Evolutionary conservation across 768 basidiomycete species (phyloP).

Genomic region (Lactifluus rugatus): DNA sequence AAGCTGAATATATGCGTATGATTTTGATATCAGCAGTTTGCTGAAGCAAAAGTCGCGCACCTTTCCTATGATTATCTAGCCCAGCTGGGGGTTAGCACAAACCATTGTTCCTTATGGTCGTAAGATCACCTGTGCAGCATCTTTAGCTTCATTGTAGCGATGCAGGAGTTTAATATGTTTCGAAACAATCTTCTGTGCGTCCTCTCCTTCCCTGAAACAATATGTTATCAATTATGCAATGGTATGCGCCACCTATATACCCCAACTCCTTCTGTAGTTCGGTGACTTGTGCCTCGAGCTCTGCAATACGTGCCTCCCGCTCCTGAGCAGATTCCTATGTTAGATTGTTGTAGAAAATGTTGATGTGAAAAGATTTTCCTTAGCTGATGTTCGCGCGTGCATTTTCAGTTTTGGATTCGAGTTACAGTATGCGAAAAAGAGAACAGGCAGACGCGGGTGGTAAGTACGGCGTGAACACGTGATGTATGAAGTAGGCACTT

Average conservation of each 20-base stretch:
- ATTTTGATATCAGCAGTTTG: background rate
- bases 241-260: background rate
- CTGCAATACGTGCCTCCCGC: constrained; percentile 10
- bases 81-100: background rate
- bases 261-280: constrained; percentile 14
- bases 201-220: constrained; percentile 28
- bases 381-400: constrained; percentile 16
- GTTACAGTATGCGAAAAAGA: background rate
- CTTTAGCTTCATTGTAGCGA: constrained; percentile 69
- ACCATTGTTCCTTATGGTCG: background rate
- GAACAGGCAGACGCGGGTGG: background rate
- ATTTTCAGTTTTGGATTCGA: background rate
- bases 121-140: constrained; percentile 54
- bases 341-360: background rate
- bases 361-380: background rate
- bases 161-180: constrained; percentile 60
- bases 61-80: constrained; percentile 68
- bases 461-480: too few species aligned
- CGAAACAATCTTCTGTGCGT: constrained; percentile 48
- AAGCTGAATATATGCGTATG: constrained; percentile 38
- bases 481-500: background rate
- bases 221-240: background rate
- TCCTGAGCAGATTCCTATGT: background rate
- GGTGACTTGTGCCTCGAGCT: constrained; percentile 13
- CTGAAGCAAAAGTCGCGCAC: constrained; percentile 28